Evolutionary conservation across 805 yeast genomes (phyloP).

Genomic region (Starmera amethionina): DNA sequence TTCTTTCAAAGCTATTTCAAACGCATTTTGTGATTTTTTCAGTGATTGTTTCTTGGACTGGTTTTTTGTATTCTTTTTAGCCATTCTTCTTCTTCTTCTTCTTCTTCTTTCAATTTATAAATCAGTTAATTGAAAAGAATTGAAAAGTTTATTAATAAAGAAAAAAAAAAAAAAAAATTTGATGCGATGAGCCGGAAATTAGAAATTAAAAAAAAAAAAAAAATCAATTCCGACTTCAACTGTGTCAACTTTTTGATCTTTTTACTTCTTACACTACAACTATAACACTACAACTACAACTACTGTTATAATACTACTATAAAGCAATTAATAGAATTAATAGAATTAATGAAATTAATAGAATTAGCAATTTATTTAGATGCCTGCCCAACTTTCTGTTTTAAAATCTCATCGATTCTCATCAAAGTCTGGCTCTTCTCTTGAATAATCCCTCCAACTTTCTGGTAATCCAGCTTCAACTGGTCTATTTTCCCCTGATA

Average conservation of each 20-base stretch:
- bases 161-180: not conserved
- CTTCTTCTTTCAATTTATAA: not conserved
- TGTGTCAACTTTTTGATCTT: too few relatives aligned
- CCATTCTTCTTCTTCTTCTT: not conserved
- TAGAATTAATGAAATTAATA: too few relatives aligned
- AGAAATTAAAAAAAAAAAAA: not conserved
- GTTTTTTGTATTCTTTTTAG: conserved; percentile 13
- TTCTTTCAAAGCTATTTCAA: conserved; percentile 38
- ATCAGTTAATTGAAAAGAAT: too few relatives aligned
- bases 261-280: too few relatives aligned
- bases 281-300: too few relatives aligned
- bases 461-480: conserved; percentile 59
- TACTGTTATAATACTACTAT: too few relatives aligned
- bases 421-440: conserved; percentile 61
- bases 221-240: not conserved
- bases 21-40: conserved; percentile 38
- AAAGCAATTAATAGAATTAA: too few relatives aligned
- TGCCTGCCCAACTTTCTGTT: conserved; percentile 22
- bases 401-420: conserved; percentile 48
- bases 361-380: not conserved
- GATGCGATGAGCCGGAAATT: conserved; percentile 4
- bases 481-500: conserved; percentile 68
- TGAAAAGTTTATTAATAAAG: not conserved
- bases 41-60: conserved; percentile 18
- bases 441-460: conserved; percentile 63